These are phyloP conservation scores for Wickerhamomyces bisporus DNA, from an alignment of 805 yeast genomes.

Conservation along the genomic window DNA sequence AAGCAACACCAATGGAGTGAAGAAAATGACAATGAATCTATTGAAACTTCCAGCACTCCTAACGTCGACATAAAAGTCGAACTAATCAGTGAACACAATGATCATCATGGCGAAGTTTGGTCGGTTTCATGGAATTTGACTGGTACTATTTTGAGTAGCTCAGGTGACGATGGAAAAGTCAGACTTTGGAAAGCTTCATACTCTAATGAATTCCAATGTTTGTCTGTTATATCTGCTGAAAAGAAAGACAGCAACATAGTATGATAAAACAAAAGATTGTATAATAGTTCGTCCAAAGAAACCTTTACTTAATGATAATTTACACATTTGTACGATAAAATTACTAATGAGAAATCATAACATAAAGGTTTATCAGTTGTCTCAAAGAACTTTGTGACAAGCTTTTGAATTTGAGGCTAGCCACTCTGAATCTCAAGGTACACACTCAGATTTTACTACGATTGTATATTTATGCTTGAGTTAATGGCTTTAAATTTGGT, in stretches of 20 bases:
- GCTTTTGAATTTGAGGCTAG: too few species aligned
- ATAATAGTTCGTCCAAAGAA: too few species aligned
- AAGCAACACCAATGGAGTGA: constrained; percentile 9
- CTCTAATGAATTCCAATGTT: constrained; percentile 82
- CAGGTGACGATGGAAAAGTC: constrained; percentile 93
- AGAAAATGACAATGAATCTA: constrained; percentile 14
- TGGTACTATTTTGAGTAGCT: constrained; percentile 85
- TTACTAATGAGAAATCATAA: too few species aligned
- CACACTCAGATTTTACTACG: too few species aligned
- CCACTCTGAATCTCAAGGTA: too few species aligned
- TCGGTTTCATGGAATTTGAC: constrained; percentile 92
- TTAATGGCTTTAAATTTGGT: too few species aligned
- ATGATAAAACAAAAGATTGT: too few species aligned
- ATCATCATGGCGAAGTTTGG: constrained; percentile 91
- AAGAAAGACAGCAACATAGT: constrained; percentile 12
- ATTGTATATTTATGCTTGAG: too few species aligned
- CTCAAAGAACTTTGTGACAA: too few species aligned
- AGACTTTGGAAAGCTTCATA: constrained; percentile 89
- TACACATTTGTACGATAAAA: too few species aligned
- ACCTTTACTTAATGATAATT: too few species aligned
- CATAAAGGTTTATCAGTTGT: too few species aligned
- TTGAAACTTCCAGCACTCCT: constrained; percentile 21
- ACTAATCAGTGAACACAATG: constrained; percentile 60
- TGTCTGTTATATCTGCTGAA: constrained; percentile 76
- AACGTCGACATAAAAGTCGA: constrained; percentile 41